A percentile compares a stretch with the other conserved stretches of the same genome.
These are phyloP conservation scores for Alternaria conjuncta DNA, from an alignment of 2,329 filamentous ascomycete genomes.

Conservation along the genomic window DNA sequence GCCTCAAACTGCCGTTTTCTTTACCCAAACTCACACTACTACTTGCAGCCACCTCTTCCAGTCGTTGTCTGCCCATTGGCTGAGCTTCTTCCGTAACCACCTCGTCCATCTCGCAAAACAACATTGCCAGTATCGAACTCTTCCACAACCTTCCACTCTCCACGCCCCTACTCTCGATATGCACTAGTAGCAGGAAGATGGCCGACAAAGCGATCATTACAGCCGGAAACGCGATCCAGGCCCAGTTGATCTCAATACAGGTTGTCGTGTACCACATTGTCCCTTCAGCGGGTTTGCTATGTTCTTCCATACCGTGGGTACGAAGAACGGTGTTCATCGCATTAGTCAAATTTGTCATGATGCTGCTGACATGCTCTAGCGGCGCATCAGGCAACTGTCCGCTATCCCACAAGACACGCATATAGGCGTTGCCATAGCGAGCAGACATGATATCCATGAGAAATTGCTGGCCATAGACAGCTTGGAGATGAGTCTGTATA, in stretches of 20 bases:
- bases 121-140: constrained; percentile 11
- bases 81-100: background rate
- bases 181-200: constrained; percentile 9
- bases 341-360: constrained; percentile 1
- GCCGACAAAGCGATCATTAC: constrained; percentile 8
- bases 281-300: background rate
- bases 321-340: constrained; percentile 10
- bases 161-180: constrained; percentile 10
- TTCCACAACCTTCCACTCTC: constrained; percentile 14
- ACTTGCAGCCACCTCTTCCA: constrained; percentile 7
- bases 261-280: constrained; percentile 11
- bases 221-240: constrained; percentile 6
- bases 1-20: background rate
- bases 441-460: background rate
- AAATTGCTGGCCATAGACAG: background rate
- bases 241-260: constrained; percentile 8
- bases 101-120: constrained; percentile 16
- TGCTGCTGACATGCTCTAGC: background rate
- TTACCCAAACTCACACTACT: background rate
- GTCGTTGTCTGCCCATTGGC: background rate
- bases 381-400: background rate
- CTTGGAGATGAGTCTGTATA: background rate
- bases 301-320: background rate
- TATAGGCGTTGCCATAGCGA: background rate
- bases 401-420: background rate